Conservation (phyloP, 306 rosid species). For the Cicer chorassanicum region DNA sequence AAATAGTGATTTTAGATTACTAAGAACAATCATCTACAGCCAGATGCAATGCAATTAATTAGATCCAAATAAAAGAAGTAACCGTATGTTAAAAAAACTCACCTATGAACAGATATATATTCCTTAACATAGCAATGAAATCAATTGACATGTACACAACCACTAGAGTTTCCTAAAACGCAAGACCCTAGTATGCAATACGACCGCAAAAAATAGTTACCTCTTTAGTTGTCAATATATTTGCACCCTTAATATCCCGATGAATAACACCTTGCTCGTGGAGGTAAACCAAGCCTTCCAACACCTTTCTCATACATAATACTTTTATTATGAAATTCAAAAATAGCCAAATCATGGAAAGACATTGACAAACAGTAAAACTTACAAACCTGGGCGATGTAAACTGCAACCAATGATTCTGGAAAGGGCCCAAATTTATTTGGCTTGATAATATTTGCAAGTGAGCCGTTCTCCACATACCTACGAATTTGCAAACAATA, state of each 20-base stretch:
- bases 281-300: slow-evolving; percentile 98
- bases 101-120: background rate
- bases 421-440: slow-evolving; percentile 99
- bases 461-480: slow-evolving; percentile 97
- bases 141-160: slow-evolving; percentile 14
- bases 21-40: slow-evolving; percentile 24
- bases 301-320: slow-evolving; percentile 65
- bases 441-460: slow-evolving; percentile 98
- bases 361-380: slow-evolving; percentile 36
- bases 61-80: slow-evolving; percentile 14
- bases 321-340: slow-evolving; percentile 37
- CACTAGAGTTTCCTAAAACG: slow-evolving; percentile 36
- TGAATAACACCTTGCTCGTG: slow-evolving; percentile 99
- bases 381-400: slow-evolving; percentile 86
- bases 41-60: slow-evolving; percentile 4
- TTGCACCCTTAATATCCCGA: slow-evolving; percentile 99
- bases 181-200: slow-evolving; percentile 31
- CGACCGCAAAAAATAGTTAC: slow-evolving; percentile 47
- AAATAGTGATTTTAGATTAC: slow-evolving; percentile 29
- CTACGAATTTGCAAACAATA: slow-evolving; percentile 50
- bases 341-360: slow-evolving; percentile 18
- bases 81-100: slow-evolving; percentile 33
- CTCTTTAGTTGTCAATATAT: slow-evolving; percentile 97
- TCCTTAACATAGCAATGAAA: slow-evolving; percentile 15
- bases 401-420: slow-evolving; percentile 94